Evolutionary conservation across 2,329 filamentous ascomycete genomes (phyloP).

Genomic region (Colletotrichum theobromicola): DNA sequence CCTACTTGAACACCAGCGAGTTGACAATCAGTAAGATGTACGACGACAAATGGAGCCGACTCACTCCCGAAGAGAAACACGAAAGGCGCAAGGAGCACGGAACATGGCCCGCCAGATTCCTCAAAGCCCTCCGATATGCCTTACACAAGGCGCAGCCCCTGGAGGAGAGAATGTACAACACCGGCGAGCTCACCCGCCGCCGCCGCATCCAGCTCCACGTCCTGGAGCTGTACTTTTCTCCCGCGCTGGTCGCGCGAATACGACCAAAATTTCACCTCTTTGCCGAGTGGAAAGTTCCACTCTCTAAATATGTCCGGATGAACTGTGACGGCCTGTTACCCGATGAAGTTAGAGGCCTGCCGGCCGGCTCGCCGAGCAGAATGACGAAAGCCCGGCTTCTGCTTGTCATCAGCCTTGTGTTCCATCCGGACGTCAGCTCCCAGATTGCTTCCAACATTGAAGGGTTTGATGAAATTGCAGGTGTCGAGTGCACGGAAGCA

Average conservation of each 20-base stretch:
- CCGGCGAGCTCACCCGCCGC: background rate
- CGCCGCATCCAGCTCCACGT: background rate
- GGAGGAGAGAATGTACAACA: background rate
- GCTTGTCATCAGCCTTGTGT: background rate
- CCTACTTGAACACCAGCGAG: background rate
- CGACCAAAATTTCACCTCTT: background rate
- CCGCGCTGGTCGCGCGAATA: background rate
- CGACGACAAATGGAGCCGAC: background rate
- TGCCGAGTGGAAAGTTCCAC: background rate
- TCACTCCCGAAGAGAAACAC: rapidly evolving
- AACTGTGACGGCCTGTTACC: background rate
- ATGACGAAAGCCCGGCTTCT: background rate
- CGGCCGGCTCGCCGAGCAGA: background rate
- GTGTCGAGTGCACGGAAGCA: background rate
- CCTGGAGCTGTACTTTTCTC: background rate
- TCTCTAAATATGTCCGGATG: background rate
- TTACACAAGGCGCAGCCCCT: background rate
- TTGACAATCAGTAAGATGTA: background rate
- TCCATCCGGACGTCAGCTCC: background rate
- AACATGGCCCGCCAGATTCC: background rate
- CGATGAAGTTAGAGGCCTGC: background rate
- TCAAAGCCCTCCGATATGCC: background rate
- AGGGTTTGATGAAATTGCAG: background rate
- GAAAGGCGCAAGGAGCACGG: background rate
- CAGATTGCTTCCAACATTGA: background rate